phyloP scores from a whole-genome alignment of 179 eudicot genomes.

The Silene vulgaris region DNA sequence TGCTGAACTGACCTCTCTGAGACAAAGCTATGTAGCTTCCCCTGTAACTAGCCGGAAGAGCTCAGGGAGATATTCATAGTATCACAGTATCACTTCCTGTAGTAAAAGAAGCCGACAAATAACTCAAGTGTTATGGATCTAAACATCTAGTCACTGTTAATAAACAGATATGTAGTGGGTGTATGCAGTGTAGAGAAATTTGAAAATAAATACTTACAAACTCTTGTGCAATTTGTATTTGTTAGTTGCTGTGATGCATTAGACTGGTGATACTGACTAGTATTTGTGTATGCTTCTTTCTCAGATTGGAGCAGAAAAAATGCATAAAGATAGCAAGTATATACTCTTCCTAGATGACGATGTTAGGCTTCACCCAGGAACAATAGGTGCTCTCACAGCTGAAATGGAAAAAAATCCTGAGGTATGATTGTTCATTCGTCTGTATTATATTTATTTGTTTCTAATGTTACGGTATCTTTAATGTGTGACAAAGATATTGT shows the following conservation, averaged over 20 bases:
- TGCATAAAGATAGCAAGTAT: constrained; percentile 94
- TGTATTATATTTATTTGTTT: neutral
- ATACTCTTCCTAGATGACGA: constrained; percentile 92
- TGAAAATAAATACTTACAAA: neutral
- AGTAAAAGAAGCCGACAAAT: neutral
- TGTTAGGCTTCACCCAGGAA: constrained; percentile 92
- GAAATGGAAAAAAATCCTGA: constrained; percentile 91
- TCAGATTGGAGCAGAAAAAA: constrained; percentile 91
- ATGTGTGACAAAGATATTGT: too few species aligned
- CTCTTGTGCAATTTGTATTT: neutral
- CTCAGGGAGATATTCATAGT: too few species aligned
- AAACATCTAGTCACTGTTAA: constrained; percentile 7
- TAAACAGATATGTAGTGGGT: neutral
- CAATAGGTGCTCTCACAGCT: constrained; percentile 92
- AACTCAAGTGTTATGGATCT: neutral
- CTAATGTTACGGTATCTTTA: neutral
- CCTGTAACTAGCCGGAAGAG: neutral
- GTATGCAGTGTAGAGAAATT: neutral
- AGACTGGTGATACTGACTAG: neutral
- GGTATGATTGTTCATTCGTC: constrained; percentile 31
- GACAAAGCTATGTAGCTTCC: neutral
- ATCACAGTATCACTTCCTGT: neutral
- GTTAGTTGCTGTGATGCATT: neutral
- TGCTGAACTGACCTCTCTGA: neutral
- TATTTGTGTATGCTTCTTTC: constrained; percentile 6